phyloP scores from a whole-genome alignment of 2,329 filamentous ascomycete genomes.

The Ophiocordyceps sinensis region DNA sequence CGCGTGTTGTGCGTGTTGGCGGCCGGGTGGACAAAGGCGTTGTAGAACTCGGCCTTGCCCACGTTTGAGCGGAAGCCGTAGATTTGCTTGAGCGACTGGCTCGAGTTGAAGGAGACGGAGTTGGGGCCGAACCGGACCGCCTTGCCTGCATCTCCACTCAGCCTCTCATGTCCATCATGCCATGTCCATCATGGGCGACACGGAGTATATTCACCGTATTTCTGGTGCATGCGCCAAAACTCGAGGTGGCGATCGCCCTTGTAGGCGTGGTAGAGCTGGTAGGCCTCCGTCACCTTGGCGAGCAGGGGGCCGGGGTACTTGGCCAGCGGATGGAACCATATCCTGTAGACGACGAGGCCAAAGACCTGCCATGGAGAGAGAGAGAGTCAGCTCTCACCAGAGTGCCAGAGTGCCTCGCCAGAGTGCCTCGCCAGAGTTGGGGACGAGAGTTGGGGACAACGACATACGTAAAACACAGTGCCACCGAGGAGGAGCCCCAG shows the following conservation, averaged over 20 bases:
- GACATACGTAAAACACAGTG: conserved; percentile 26
- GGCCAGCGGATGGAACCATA: conserved; percentile 50
- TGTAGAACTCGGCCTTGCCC: conserved; percentile 58
- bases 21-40: conserved; percentile 55
- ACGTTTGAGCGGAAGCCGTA: conserved; percentile 51
- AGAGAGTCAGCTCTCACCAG: background rate
- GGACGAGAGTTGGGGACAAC: background rate
- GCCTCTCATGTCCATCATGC: no score
- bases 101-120: conserved; percentile 62
- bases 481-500: conserved; percentile 21
- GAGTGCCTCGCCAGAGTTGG: background rate
- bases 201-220: conserved; percentile 43
- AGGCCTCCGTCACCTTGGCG: conserved; percentile 47
- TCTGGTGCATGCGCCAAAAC: conserved; percentile 54
- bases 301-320: conserved; percentile 51
- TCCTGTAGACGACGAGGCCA: conserved; percentile 35
- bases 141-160: conserved; percentile 24
- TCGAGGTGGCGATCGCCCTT: conserved; percentile 62
- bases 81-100: conserved; percentile 50
- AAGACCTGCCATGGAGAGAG: conserved; percentile 15
- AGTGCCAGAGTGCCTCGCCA: no score
- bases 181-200: no score
- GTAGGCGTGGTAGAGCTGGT: conserved; percentile 60
- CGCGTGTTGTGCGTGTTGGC: conserved; percentile 62
- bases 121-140: conserved; percentile 69